A percentile compares a stretch with the other conserved stretches of the same genome.
Conservation (phyloP, 768 basidiomycete species). For the Mycena pura region DNA sequence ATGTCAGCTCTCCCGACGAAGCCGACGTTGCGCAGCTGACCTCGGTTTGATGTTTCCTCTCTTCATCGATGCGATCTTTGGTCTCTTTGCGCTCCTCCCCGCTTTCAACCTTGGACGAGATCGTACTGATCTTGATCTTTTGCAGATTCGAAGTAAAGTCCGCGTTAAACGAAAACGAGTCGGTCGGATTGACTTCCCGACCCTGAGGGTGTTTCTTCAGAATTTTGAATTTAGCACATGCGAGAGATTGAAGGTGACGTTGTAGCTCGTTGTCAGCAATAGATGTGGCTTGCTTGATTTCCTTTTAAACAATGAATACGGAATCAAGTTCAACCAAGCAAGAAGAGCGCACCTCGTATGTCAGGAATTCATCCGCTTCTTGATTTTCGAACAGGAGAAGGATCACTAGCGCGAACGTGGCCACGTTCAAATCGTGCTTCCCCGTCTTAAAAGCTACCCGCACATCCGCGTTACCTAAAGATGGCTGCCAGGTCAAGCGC, state of each 20-base stretch:
- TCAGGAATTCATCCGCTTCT: constrained; percentile 69
- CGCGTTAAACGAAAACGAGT: constrained; percentile 90
- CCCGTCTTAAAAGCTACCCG: constrained; percentile 78
- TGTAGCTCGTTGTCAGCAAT: constrained; percentile 82
- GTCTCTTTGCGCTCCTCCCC: constrained; percentile 91
- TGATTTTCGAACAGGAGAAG: constrained; percentile 86
- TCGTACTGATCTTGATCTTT: constrained; percentile 91
- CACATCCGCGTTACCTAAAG: constrained; percentile 90
- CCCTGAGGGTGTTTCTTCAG: constrained; percentile 90
- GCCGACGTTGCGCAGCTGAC: constrained; percentile 47
- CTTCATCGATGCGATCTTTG: constrained; percentile 88
- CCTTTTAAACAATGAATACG: constrained; percentile 52
- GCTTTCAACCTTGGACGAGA: constrained; percentile 88
- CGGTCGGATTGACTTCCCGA: constrained; percentile 76
- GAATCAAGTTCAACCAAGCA: background rate
- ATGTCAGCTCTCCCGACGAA: background rate
- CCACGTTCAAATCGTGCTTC: constrained; percentile 90
- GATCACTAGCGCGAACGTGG: constrained; percentile 88
- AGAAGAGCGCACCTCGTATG: constrained; percentile 67
- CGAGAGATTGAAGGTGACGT: constrained; percentile 94
- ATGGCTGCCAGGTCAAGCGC: constrained; percentile 90
- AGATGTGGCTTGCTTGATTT: constrained; percentile 77
- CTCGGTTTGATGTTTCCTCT: constrained; percentile 88
- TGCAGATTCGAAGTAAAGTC: constrained; percentile 83
- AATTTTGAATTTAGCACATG: constrained; percentile 93